Percentiles rank a stretch among this genome's conserved stretches.
Evolutionary conservation across 495 filamentous ascomycete species (phyloP).

Genomic region (Penicillium riverlandense): DNA sequence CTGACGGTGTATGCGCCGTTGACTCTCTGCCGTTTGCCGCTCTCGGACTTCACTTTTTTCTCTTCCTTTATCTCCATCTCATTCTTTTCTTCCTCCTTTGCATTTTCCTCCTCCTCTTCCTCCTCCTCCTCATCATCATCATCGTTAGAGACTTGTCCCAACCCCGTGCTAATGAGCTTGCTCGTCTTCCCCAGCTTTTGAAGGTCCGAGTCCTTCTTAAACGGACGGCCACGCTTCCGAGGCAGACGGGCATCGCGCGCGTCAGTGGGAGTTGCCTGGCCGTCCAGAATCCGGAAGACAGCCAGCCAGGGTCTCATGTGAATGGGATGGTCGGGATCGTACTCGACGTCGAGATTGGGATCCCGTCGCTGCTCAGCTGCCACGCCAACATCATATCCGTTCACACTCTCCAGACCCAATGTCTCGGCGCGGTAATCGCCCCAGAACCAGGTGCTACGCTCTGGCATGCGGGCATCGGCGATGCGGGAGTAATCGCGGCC

Average conservation of each 20-base stretch:
- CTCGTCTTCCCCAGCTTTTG: slow-evolving; percentile 27
- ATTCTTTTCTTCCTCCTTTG: too few species aligned
- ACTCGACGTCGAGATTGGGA: slow-evolving; percentile 6
- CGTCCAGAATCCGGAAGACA: slow-evolving; percentile 34
- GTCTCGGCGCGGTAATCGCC: slow-evolving; percentile 47
- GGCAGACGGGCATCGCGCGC: neutral
- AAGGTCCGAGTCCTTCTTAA: slow-evolving; percentile 12
- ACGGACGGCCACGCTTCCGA: slow-evolving; percentile 12
- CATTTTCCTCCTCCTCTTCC: slow-evolving; percentile 1
- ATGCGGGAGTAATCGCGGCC: slow-evolving; percentile 35
- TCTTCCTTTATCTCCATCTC: too few species aligned
- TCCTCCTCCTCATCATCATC: neutral
- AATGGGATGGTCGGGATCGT: too few species aligned
- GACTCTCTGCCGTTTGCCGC: too few species aligned
- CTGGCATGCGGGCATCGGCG: slow-evolving; percentile 38
- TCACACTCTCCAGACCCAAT: slow-evolving; percentile 45
- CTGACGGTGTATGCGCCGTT: too few species aligned
- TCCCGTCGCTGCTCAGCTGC: slow-evolving; percentile 34
- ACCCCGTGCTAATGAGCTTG: slow-evolving; percentile 23
- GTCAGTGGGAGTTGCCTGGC: slow-evolving; percentile 16
- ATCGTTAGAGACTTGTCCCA: slow-evolving; percentile 11
- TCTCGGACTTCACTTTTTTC: too few species aligned
- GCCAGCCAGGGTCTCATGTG: slow-evolving; percentile 30
- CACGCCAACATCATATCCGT: slow-evolving; percentile 39
- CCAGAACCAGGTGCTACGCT: slow-evolving; percentile 47